These are phyloP conservation scores for Leishmania lainsoni DNA, from an alignment of 208 protist genomes.

Conservation along the genomic window DNA sequence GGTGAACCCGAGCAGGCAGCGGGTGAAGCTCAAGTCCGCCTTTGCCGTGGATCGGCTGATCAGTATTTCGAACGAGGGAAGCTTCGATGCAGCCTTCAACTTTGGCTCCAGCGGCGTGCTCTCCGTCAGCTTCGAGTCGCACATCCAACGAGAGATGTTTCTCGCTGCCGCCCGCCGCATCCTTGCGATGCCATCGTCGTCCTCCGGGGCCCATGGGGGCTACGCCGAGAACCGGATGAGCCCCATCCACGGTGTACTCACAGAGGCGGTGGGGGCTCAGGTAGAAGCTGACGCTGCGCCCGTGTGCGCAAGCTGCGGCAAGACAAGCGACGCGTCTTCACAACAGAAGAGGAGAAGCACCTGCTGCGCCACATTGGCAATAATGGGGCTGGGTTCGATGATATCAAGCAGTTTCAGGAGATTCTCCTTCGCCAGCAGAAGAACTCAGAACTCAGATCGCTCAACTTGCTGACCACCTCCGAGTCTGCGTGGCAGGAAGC, in stretches of 20 bases:
- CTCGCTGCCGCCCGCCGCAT: conserved; percentile 61
- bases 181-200: conserved; percentile 31
- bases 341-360: conserved; percentile 72
- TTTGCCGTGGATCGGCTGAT: conserved; percentile 76
- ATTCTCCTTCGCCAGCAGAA: conserved; percentile 71
- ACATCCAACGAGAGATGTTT: conserved; percentile 92
- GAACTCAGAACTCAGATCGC: conserved; percentile 68
- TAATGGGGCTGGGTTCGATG: conserved; percentile 62
- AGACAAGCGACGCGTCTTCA: conserved; percentile 67
- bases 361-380: conserved; percentile 63
- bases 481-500: conserved; percentile 53
- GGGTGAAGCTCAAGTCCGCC: conserved; percentile 69
- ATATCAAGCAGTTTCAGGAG: conserved; percentile 73
- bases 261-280: conserved; percentile 58
- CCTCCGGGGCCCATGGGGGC: conserved; percentile 4
- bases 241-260: conserved; percentile 62
- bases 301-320: conserved; percentile 74
- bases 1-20: conserved; percentile 29
- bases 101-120: conserved; percentile 84
- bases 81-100: conserved; percentile 87
- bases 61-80: conserved; percentile 69
- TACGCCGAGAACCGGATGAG: conserved; percentile 24
- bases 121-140: conserved; percentile 82
- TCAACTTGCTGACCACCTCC: conserved; percentile 65
- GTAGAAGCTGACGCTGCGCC: conserved; percentile 70